Percentiles rank a stretch among this genome's conserved stretches.
Conservation (phyloP, 1,139 yeast genomes). For the Blastobotrys illinoisensis region DNA sequence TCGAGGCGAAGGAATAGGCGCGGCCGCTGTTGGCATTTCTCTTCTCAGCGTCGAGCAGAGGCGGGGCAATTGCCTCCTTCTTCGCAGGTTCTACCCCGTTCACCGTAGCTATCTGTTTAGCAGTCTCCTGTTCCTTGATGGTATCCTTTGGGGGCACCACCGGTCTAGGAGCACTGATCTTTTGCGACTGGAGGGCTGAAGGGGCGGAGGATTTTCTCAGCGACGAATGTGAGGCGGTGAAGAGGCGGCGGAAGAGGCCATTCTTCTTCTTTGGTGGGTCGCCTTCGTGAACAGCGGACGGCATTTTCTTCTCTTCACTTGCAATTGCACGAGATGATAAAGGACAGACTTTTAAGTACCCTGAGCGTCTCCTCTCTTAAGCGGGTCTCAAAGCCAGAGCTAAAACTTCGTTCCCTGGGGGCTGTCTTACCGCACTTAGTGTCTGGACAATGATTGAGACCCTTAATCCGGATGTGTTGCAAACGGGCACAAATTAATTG, state of each 20-base stretch:
- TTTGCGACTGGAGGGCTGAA: neutral
- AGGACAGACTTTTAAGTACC: neutral
- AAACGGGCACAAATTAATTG: neutral
- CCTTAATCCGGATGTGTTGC: neutral
- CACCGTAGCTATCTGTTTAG: no score
- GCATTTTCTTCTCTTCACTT: neutral
- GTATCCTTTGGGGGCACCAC: neutral
- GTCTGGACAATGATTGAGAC: neutral
- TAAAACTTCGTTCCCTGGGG: neutral
- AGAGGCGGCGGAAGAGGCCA: constrained; percentile 17
- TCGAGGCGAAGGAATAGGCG: neutral
- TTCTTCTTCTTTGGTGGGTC: constrained; percentile 9
- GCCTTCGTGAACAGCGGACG: neutral
- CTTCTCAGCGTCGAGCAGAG: neutral
- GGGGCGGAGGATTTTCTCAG: constrained; percentile 7
- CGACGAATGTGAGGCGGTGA: constrained; percentile 15
- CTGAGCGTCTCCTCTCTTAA: neutral
- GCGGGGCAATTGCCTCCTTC: neutral
- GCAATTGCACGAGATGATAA: neutral
- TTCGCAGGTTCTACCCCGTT: neutral
- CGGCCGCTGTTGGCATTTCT: neutral
- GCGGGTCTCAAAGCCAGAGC: neutral
- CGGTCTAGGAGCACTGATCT: neutral
- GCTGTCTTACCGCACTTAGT: neutral
- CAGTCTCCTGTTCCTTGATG: no score